phyloP scores from a whole-genome alignment of 2,329 filamentous ascomycete species.

The Sporothrix brunneoviolacea region DNA sequence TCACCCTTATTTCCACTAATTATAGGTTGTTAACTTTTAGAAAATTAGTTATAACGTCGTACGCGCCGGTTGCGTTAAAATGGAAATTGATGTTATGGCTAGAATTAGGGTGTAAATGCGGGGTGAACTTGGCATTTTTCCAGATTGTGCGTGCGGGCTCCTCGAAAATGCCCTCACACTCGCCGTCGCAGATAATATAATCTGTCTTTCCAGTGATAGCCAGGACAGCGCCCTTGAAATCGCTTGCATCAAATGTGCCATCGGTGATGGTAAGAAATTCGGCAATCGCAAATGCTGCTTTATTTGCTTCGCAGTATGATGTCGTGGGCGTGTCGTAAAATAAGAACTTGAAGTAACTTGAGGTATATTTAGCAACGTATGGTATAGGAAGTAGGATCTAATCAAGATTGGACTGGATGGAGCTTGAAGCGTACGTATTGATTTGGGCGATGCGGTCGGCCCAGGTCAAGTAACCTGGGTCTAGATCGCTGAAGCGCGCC shows the following conservation, averaged over 20 bases:
- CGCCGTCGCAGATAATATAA: neutral
- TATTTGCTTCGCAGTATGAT: neutral
- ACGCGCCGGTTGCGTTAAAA: neutral
- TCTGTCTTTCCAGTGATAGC: neutral
- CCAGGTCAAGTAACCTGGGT: neutral
- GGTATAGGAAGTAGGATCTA: too few relatives aligned
- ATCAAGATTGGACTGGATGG: too few relatives aligned
- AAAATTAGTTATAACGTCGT: neutral
- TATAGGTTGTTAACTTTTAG: too few relatives aligned
- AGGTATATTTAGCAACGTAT: neutral
- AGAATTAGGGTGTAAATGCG: neutral
- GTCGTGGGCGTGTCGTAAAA: neutral
- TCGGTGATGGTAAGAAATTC: conserved; percentile 2
- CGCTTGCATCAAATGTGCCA: neutral
- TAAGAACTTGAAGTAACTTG: conserved; percentile 3
- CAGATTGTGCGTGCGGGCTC: neutral
- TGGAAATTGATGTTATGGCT: neutral
- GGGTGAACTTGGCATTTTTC: neutral
- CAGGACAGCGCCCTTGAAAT: neutral
- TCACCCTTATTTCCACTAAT: too few relatives aligned
- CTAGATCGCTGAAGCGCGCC: neutral
- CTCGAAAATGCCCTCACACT: neutral
- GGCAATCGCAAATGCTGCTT: conserved; percentile 4
- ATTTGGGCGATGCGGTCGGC: neutral
- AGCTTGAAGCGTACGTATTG: neutral